Evolutionary conservation across 2,329 filamentous ascomycete genomes (phyloP).

Genomic region (Calonectria fujianensis): DNA sequence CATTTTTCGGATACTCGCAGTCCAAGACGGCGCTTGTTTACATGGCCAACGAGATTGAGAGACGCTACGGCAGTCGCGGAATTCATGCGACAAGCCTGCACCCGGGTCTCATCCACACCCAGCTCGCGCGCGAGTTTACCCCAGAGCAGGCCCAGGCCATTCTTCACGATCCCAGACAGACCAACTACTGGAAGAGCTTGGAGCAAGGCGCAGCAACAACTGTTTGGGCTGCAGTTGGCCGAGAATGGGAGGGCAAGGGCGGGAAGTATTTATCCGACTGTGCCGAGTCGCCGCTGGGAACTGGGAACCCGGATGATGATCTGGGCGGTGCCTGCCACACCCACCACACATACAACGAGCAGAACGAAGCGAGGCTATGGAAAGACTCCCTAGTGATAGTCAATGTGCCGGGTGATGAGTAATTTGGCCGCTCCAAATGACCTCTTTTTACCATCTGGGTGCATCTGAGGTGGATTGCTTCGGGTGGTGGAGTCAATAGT

Average conservation of each 20-base stretch:
- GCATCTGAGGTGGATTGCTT: not conserved
- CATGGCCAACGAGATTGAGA: conserved; percentile 69
- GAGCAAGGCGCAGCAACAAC: not conserved
- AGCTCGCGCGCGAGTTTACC: not conserved
- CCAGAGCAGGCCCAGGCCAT: not conserved
- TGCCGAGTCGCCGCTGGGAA: not conserved
- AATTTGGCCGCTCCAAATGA: not conserved
- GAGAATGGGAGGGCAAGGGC: not conserved
- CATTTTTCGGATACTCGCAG: conserved; percentile 64
- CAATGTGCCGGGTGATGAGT: not conserved
- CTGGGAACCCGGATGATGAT: not conserved
- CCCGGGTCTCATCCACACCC: conserved; percentile 6
- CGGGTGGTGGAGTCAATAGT: not conserved
- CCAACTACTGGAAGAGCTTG: not conserved
- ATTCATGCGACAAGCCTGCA: conserved; percentile 59
- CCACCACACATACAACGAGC: not conserved
- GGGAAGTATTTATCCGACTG: not conserved
- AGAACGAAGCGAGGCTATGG: not conserved
- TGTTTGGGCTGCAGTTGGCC: not conserved
- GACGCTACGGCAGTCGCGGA: conserved; percentile 63
- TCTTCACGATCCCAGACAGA: not conserved
- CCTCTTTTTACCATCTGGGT: not conserved
- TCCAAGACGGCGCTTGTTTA: conserved; percentile 70
- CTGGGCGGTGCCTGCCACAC: not conserved
- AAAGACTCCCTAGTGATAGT: not conserved